Evolutionary conservation across 2,329 filamentous ascomycete species (phyloP).

Genomic region (Beauveria asiatica): DNA sequence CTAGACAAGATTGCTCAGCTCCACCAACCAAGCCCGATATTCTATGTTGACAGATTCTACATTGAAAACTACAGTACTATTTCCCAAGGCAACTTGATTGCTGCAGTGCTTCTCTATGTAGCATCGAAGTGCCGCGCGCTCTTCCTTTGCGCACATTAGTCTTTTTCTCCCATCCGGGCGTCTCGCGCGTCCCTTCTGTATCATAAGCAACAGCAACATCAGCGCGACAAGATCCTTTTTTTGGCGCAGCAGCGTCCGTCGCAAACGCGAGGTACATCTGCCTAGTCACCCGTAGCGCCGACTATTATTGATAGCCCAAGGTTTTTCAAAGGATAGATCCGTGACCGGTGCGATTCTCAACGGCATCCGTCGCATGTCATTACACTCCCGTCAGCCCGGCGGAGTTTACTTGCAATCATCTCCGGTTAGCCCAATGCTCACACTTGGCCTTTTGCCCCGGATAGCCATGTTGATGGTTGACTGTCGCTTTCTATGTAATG

Average conservation of each 20-base stretch:
- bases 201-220: not conserved
- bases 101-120: not conserved
- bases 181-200: not conserved
- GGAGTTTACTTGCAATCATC: conserved; percentile 1
- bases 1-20: too few relatives aligned
- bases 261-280: not conserved
- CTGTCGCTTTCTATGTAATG: not conserved
- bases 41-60: not conserved
- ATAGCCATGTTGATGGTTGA: not conserved
- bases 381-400: not conserved
- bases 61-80: not conserved
- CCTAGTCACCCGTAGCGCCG: not conserved
- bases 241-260: not conserved
- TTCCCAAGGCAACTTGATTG: not conserved
- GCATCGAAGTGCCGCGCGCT: not conserved
- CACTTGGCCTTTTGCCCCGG: not conserved
- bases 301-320: not conserved
- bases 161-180: not conserved
- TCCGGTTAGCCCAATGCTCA: not conserved
- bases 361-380: not conserved
- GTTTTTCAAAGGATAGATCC: not conserved
- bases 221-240: not conserved
- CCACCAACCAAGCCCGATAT: too few relatives aligned
- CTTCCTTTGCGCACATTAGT: not conserved
- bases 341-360: not conserved